phyloP scores from a whole-genome alignment of 495 filamentous ascomycete genomes.

The Staphylotrichum tortipilum region DNA sequence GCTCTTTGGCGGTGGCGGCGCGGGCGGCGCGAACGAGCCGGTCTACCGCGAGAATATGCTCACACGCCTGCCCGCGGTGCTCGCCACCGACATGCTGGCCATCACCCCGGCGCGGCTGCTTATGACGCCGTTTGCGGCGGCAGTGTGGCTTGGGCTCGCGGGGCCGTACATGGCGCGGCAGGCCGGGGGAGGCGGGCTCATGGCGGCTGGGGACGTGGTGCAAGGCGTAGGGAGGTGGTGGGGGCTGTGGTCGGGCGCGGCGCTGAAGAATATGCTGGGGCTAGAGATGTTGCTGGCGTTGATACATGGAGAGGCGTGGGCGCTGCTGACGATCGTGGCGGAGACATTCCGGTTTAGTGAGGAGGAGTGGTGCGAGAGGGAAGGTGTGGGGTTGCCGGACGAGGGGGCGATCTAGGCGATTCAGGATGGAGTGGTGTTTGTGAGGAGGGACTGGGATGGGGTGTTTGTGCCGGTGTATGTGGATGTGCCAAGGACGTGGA shows the following conservation, averaged over 20 bases:
- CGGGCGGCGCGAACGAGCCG: conserved; percentile 12
- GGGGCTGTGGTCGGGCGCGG: conserved; percentile 12
- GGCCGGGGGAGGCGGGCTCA: not conserved
- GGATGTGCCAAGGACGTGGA: too few relatives aligned
- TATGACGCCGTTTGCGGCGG: conserved; percentile 25
- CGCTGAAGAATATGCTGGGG: conserved; percentile 26
- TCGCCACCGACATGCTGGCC: conserved; percentile 32
- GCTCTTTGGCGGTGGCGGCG: not conserved
- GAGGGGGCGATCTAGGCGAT: not conserved
- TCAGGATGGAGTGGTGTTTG: not conserved
- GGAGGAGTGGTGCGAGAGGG: conserved; percentile 30
- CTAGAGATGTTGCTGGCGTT: conserved; percentile 27
- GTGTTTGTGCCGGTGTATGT: not conserved
- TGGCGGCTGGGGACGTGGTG: conserved; percentile 2
- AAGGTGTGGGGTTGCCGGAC: conserved; percentile 1
- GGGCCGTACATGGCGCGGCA: conserved; percentile 16
- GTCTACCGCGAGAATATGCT: conserved; percentile 32
- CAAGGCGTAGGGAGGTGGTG: conserved; percentile 8
- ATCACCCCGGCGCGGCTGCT: conserved; percentile 23
- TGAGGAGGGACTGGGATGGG: not conserved
- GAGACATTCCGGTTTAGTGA: conserved; percentile 24
- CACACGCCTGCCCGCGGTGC: conserved; percentile 25
- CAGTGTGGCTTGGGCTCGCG: conserved; percentile 22
- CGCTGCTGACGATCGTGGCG: conserved; percentile 20
- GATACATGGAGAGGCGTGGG: conserved; percentile 27